Evolutionary conservation across 257 asterid genomes (phyloP).

Genomic region (Solanum sitiens): DNA sequence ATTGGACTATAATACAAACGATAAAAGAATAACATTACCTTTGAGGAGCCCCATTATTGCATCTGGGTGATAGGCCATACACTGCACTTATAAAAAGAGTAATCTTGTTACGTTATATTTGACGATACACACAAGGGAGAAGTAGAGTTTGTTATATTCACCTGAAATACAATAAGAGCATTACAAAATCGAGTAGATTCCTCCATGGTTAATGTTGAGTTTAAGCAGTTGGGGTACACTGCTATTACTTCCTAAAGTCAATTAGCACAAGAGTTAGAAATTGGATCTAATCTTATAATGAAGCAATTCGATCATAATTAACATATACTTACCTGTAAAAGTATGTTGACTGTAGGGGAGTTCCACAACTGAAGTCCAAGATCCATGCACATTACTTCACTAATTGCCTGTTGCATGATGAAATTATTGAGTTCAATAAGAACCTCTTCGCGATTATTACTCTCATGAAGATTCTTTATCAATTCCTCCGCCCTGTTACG

Average conservation of each 20-base stretch:
- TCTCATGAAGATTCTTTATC: background rate
- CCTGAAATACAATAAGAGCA: background rate
- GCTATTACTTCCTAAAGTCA: background rate
- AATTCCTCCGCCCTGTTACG: background rate
- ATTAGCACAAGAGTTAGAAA: too few relatives aligned
- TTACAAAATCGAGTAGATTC: background rate
- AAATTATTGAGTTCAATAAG: background rate
- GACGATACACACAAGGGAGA: too few relatives aligned
- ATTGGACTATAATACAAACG: too few relatives aligned
- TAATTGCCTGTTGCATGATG: background rate
- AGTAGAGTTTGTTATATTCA: too few relatives aligned
- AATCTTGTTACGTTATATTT: too few relatives aligned
- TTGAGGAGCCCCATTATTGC: background rate
- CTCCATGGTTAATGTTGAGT: background rate
- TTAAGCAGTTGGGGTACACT: background rate
- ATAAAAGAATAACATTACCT: background rate
- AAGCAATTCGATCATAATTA: too few relatives aligned
- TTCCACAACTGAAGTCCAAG: background rate
- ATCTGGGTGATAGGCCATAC: background rate
- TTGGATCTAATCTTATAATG: too few relatives aligned
- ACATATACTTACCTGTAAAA: background rate
- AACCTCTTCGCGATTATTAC: background rate
- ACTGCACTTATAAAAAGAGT: background rate
- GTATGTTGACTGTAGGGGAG: background rate
- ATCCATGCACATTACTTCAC: background rate